phyloP scores from a whole-genome alignment of 2,329 filamentous ascomycete genomes.

The Sporothrix curviconia region DNA sequence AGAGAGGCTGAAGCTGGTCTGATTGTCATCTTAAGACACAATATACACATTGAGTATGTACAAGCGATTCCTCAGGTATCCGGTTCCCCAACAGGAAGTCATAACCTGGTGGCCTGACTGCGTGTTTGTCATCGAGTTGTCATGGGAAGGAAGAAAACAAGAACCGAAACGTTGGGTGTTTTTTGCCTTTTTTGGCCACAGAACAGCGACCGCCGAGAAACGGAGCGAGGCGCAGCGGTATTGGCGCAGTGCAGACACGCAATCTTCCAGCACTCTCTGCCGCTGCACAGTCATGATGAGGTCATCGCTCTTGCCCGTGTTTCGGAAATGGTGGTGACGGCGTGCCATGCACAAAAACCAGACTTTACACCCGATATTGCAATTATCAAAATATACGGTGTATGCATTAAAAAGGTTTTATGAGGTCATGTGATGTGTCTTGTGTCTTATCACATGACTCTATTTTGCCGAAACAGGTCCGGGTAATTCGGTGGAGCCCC shows the following conservation, averaged over 20 bases:
- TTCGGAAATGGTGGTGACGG: constrained; percentile 1
- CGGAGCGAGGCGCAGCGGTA: not conserved
- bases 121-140: no score
- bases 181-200: not conserved
- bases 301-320: constrained; percentile 5
- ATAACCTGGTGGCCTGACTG: no score
- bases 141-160: no score
- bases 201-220: not conserved
- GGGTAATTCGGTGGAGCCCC: constrained; percentile 4
- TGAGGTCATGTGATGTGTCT: not conserved
- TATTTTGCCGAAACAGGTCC: not conserved
- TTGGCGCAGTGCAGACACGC: not conserved
- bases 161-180: no score
- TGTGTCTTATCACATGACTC: not conserved
- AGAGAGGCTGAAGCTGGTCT: not conserved
- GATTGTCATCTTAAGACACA: not conserved
- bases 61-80: not conserved
- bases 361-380: no score
- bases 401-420: not conserved
- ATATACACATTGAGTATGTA: not conserved
- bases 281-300: constrained; percentile 2
- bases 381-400: not conserved
- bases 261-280: not conserved
- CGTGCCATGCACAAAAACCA: no score
- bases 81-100: no score